Base-by-base conservation (phyloP, 805 yeast species). In the Maudiozyma pseudohumilis region DNA sequence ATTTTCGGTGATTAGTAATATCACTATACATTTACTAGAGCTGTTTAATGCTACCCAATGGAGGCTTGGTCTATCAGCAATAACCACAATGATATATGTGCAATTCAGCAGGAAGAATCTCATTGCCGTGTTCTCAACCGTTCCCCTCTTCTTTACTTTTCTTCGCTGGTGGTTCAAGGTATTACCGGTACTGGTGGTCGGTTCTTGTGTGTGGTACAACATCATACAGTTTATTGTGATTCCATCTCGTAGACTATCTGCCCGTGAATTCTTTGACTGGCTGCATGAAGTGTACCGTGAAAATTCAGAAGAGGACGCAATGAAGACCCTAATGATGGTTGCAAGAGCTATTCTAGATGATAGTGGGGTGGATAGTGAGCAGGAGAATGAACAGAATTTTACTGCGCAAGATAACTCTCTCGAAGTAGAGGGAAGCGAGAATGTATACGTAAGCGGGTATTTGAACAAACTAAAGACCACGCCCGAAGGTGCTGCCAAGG, bases 21-120 rank as follows among this genome's bases (percentile, higher is more conserved):
- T 80, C 8, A 59, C 70, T 13, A 70, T 78, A 35, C 94, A 86
- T 43, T 3, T 75, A 1, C 71, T 84, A 25, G 84, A 80, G 2
- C 46, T 80, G 33, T 51, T 75, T 25, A 68, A 75, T 44, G 47
- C 60, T 24, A 71, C 74, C 45, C 61, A 64, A 40, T 78, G 71
- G 52, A 64, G 87, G 34, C 63, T 86, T 36, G 60, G 80, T 2
- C 77, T 85, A 0, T 79, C 85, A 39, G 56, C 82, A 2, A 39
- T 71, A 1, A 47, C 63, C 4, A 72, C 80, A 31, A 51, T 82
- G 3, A 2, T 16, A 10, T 36, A 19, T 28, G 21, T 49, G 63
- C 5, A 57, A 62, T 32, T 68, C 80, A 47, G 29, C 11, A 29
- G 22, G 18, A 13, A 20, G 9, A 31, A 31, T 16, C 13, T 21